Percentiles rank a stretch among this genome's conserved stretches.
phyloP scores from a whole-genome alignment of 1,284 basidiomycete genomes.

The Trichosporon ovoides region DNA sequence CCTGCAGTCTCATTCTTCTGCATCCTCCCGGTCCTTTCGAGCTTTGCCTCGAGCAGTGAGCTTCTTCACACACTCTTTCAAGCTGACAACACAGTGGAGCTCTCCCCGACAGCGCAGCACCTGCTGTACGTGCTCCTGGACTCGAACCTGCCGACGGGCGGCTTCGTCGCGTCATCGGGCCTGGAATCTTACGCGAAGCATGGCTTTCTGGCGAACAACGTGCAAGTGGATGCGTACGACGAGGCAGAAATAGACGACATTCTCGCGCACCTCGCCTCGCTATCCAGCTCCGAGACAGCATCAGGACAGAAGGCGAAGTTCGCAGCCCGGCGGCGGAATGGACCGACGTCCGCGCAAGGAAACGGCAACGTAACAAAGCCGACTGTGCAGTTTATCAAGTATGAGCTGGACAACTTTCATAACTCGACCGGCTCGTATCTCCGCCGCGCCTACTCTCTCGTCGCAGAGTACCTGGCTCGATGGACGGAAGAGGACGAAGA shows the following conservation, averaged over 20 bases:
- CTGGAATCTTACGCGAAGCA: constrained; percentile 86
- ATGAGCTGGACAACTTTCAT: constrained; percentile 58
- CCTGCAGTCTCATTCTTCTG: not conserved
- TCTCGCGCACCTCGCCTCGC: not conserved
- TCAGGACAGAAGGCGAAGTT: not conserved
- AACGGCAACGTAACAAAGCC: not conserved
- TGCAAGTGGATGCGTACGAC: not conserved
- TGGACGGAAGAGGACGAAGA: constrained; percentile 22
- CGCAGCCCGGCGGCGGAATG: not conserved
- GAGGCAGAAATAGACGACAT: not conserved
- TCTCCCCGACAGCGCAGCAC: constrained; percentile 21
- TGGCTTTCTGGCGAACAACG: constrained; percentile 57
- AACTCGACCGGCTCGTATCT: constrained; percentile 70
- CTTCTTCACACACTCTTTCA: no score
- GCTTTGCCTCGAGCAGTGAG: not conserved
- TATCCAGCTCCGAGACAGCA: not conserved
- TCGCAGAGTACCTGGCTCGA: constrained; percentile 1
- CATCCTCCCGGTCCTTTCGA: not conserved
- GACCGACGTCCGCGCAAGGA: not conserved
- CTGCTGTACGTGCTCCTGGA: constrained; percentile 64
- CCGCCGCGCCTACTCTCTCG: constrained; percentile 57
- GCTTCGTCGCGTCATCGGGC: constrained; percentile 92
- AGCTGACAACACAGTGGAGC: not conserved
- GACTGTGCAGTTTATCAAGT: not conserved
- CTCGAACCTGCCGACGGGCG: constrained; percentile 93